phyloP scores from a whole-genome alignment of 129 eudicot genomes.

The Glebionis coronaria region DNA sequence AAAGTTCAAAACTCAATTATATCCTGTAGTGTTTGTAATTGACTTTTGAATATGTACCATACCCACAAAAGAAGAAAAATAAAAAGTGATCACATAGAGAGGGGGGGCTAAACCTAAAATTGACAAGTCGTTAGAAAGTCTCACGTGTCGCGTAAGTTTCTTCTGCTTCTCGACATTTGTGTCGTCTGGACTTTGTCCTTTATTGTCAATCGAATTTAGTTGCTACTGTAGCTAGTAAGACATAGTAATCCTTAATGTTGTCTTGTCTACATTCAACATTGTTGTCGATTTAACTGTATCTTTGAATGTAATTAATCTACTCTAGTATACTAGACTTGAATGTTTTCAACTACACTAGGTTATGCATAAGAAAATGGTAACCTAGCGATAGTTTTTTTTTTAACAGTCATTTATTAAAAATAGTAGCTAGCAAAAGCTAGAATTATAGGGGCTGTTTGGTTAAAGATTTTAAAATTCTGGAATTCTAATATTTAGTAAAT shows the following conservation, averaged over 20 bases:
- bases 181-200: constrained; percentile 6
- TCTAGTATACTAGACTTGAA: no score
- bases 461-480: no score
- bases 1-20: no score
- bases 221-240: not conserved
- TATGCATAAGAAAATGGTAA: no score
- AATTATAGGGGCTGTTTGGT: no score
- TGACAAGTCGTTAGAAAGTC: constrained; percentile 29
- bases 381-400: no score
- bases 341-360: no score
- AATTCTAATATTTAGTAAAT: no score
- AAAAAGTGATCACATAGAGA: not conserved
- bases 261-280: not conserved
- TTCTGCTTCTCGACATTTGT: constrained; percentile 24
- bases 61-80: not conserved
- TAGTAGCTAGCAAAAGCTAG: no score
- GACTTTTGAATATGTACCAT: not conserved
- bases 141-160: constrained; percentile 22
- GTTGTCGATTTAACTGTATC: not conserved
- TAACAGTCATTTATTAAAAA: no score
- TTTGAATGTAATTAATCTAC: no score
- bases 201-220: constrained; percentile 18
- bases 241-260: constrained; percentile 14
- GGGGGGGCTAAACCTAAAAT: constrained; percentile 7
- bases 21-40: no score